These are phyloP conservation scores for Melanomma pulvis-pyrius DNA, from an alignment of 495 filamentous ascomycete genomes.

Conservation along the genomic window DNA sequence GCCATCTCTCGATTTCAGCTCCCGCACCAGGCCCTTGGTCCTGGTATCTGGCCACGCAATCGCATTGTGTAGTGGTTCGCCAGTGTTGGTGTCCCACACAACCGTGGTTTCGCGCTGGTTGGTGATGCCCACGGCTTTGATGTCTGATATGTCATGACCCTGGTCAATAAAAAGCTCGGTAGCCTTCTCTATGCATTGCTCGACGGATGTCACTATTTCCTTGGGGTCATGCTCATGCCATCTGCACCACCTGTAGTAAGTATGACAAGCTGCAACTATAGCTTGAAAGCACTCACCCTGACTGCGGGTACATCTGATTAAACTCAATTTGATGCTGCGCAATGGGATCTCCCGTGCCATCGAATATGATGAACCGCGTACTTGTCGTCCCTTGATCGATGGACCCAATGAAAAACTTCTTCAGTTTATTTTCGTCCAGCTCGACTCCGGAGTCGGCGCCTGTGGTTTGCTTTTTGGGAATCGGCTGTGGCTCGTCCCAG, in stretches of 20 bases:
- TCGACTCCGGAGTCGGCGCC: background rate
- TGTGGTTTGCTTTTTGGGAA: constrained; percentile 29
- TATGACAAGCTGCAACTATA: constrained; percentile 1
- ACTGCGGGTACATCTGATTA: constrained; percentile 81
- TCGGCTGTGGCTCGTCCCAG: constrained; percentile 23
- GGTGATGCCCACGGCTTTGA: constrained; percentile 88
- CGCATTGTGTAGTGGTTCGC: constrained; percentile 83
- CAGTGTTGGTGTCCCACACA: constrained; percentile 86
- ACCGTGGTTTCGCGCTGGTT: constrained; percentile 94
- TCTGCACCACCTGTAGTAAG: constrained; percentile 50
- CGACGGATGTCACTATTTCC: constrained; percentile 77
- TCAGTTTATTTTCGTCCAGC: constrained; percentile 35
- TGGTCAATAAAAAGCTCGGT: constrained; percentile 70
- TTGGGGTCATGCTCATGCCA: constrained; percentile 94
- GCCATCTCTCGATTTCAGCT: constrained; percentile 66
- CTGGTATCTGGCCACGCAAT: constrained; percentile 95
- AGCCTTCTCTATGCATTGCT: constrained; percentile 82
- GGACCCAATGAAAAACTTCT: constrained; percentile 61
- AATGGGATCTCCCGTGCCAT: constrained; percentile 74
- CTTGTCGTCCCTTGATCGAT: constrained; percentile 96
- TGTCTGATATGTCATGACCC: constrained; percentile 70
- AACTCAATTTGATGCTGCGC: constrained; percentile 92
- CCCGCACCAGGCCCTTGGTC: constrained; percentile 77
- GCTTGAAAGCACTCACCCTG: constrained; percentile 67
- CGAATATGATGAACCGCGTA: constrained; percentile 90